Conservation (phyloP, 1,284 basidiomycete genomes). For the Tremellales sp. region DNA sequence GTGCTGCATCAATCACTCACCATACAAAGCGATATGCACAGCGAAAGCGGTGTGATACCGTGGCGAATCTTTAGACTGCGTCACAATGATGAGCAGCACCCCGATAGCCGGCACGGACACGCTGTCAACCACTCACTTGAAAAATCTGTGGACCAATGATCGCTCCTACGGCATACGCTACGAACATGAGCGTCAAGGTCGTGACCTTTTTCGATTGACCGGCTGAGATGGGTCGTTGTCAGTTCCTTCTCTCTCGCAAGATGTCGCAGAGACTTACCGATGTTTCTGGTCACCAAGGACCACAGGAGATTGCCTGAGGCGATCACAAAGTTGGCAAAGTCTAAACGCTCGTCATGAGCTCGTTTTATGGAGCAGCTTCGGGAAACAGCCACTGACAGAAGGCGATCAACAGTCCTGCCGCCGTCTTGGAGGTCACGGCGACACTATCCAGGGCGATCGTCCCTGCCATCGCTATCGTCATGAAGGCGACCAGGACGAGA, state of each 20-base stretch:
- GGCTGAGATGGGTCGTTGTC: slow-evolving; percentile 2
- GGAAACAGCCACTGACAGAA: slow-evolving; percentile 26
- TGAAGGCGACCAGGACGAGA: slow-evolving; percentile 18
- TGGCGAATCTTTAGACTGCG: slow-evolving; percentile 22
- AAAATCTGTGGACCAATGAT: slow-evolving; percentile 32
- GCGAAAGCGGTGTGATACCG: slow-evolving; percentile 25
- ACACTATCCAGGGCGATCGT: slow-evolving; percentile 20
- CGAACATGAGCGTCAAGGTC: slow-evolving; percentile 24
- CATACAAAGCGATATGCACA: slow-evolving; percentile 23
- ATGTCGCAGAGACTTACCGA: slow-evolving; percentile 10
- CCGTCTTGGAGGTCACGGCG: slow-evolving; percentile 18
- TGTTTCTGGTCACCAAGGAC: slow-evolving; percentile 27
- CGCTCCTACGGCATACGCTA: slow-evolving; percentile 23
- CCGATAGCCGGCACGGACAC: neutral
- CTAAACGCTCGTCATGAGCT: slow-evolving; percentile 2
- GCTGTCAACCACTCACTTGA: neutral
- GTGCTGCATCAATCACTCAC: slow-evolving; percentile 5
- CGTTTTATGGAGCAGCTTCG: slow-evolving; percentile 9
- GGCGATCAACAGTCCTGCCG: slow-evolving; percentile 21
- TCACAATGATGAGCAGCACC: neutral
- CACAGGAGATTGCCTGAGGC: slow-evolving; percentile 23
- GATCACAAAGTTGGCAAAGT: slow-evolving; percentile 22
- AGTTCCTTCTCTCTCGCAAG: neutral
- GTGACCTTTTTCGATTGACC: slow-evolving; percentile 28
- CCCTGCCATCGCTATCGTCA: slow-evolving; percentile 20